A percentile compares a stretch with the other conserved stretches of the same genome.
Evolutionary conservation across 1,139 yeast species (phyloP).

Genomic region (Spathaspora jeffriesii): DNA sequence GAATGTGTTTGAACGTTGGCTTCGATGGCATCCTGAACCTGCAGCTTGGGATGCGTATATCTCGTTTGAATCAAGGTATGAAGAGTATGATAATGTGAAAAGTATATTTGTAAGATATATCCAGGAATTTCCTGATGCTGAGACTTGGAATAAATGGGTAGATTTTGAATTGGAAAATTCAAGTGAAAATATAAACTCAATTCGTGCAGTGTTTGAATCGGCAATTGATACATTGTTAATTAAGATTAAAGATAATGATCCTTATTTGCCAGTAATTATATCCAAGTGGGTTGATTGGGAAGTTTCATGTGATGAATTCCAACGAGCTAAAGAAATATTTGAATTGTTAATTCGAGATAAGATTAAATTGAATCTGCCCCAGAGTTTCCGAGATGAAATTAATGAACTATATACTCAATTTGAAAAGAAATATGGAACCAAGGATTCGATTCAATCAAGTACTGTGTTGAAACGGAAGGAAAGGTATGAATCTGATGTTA

Average conservation of each 20-base stretch:
- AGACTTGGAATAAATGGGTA: constrained; percentile 62
- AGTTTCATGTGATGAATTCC: constrained; percentile 57
- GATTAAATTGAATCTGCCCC: constrained; percentile 15
- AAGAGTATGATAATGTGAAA: constrained; percentile 60
- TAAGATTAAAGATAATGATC: constrained; percentile 15
- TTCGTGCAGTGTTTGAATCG: constrained; percentile 66
- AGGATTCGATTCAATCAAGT: constrained; percentile 52
- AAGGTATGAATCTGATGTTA: constrained; percentile 30
- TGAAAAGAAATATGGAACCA: constrained; percentile 66
- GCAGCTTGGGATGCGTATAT: constrained; percentile 78
- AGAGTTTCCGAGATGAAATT: constrained; percentile 37
- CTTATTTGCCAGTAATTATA: constrained; percentile 26
- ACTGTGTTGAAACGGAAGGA: constrained; percentile 54
- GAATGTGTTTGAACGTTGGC: constrained; percentile 76
- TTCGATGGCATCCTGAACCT: constrained; percentile 67
- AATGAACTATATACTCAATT: constrained; percentile 55
- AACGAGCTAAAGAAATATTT: constrained; percentile 67
- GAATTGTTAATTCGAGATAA: constrained; percentile 43
- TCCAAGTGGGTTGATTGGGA: constrained; percentile 76
- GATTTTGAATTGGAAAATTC: constrained; percentile 28
- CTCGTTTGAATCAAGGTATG: constrained; percentile 69
- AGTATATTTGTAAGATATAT: constrained; percentile 59
- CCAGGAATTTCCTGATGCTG: constrained; percentile 48
- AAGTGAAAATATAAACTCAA: constrained; percentile 15
- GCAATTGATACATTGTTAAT: constrained; percentile 58